These are phyloP conservation scores for Berberis vulgaris DNA, from an alignment of 164 flowering plant species.

Conservation along the genomic window DNA sequence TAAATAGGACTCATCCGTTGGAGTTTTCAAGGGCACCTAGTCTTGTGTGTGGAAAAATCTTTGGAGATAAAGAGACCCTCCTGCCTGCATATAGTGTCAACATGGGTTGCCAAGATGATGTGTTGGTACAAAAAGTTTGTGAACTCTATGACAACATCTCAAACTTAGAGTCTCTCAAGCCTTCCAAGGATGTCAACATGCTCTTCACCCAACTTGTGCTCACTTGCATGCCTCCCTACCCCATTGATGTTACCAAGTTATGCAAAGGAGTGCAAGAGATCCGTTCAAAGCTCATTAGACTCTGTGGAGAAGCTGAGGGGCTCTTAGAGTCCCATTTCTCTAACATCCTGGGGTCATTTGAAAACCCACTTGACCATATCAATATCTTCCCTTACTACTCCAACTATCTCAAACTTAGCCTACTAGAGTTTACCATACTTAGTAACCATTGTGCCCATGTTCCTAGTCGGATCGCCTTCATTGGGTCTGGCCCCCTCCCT, in stretches of 20 bases:
- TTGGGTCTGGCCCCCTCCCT: slow-evolving; percentile 95
- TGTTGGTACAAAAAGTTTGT: slow-evolving; percentile 40
- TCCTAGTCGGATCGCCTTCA: slow-evolving; percentile 62
- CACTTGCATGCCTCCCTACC: slow-evolving; percentile 69
- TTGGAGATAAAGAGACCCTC: neutral
- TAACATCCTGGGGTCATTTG: slow-evolving; percentile 36
- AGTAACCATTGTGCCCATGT: slow-evolving; percentile 24
- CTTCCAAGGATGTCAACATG: slow-evolving; percentile 73
- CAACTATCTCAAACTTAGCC: slow-evolving; percentile 73
- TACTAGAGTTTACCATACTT: slow-evolving; percentile 51
- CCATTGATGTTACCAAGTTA: slow-evolving; percentile 61
- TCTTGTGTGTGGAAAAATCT: neutral
- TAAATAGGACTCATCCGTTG: slow-evolving; percentile 25
- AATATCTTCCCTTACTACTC: slow-evolving; percentile 66
- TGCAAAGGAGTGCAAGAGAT: slow-evolving; percentile 37
- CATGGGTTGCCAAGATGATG: slow-evolving; percentile 69
- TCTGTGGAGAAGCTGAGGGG: slow-evolving; percentile 83
- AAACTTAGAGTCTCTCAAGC: slow-evolving; percentile 59
- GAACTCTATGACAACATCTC: slow-evolving; percentile 66
- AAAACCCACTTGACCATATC: slow-evolving; percentile 63
- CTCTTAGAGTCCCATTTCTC: slow-evolving; percentile 75
- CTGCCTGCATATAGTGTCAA: slow-evolving; percentile 38
- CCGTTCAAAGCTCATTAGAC: slow-evolving; percentile 53
- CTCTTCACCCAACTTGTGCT: slow-evolving; percentile 73
- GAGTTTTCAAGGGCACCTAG: neutral